Percentiles rank a stretch among this genome's conserved stretches.
These are phyloP conservation scores for Fusarium papillatum DNA, from an alignment of 2,329 filamentous ascomycete species.

Conservation along the genomic window DNA sequence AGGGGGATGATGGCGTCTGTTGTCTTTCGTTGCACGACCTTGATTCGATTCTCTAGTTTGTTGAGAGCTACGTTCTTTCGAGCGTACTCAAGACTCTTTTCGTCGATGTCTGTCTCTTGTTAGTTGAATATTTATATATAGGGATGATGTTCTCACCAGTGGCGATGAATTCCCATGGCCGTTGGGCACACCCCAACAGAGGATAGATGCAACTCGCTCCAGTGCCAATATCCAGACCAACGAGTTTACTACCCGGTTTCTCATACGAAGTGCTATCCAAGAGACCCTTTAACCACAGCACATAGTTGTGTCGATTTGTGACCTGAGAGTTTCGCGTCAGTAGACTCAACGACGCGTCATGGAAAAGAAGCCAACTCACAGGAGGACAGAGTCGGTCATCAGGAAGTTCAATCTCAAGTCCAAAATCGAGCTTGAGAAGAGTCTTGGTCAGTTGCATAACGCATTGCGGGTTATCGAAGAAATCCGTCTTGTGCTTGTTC, in stretches of 20 bases:
- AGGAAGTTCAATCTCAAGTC: constrained; percentile 78
- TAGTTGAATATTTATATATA: background rate
- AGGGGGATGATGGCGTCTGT: constrained; percentile 74
- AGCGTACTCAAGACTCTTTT: constrained; percentile 76
- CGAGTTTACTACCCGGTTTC: constrained; percentile 61
- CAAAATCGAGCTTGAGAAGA: constrained; percentile 82
- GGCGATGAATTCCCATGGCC: constrained; percentile 81
- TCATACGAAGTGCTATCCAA: constrained; percentile 78
- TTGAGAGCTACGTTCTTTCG: constrained; percentile 77
- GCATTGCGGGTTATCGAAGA: constrained; percentile 84
- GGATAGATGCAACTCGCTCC: constrained; percentile 95
- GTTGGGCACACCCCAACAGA: constrained; percentile 79
- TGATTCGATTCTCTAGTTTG: constrained; percentile 72
- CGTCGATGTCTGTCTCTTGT: constrained; percentile 75
- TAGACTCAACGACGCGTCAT: background rate
- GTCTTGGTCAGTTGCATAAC: constrained; percentile 87
- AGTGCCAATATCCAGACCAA: constrained; percentile 89
- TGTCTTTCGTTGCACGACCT: constrained; percentile 67
- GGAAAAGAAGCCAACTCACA: constrained; percentile 58
- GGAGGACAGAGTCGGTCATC: constrained; percentile 88
- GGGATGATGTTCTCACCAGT: constrained; percentile 58
- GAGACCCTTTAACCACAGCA: constrained; percentile 88
- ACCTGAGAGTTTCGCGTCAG: constrained; percentile 53
- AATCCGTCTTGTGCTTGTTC: constrained; percentile 38
- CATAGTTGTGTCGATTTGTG: constrained; percentile 84